Evolutionary conservation across 805 yeast species (phyloP), one percentile per base, ranked within the genome.

Genomic region (Saturnispora diversa): DNA sequence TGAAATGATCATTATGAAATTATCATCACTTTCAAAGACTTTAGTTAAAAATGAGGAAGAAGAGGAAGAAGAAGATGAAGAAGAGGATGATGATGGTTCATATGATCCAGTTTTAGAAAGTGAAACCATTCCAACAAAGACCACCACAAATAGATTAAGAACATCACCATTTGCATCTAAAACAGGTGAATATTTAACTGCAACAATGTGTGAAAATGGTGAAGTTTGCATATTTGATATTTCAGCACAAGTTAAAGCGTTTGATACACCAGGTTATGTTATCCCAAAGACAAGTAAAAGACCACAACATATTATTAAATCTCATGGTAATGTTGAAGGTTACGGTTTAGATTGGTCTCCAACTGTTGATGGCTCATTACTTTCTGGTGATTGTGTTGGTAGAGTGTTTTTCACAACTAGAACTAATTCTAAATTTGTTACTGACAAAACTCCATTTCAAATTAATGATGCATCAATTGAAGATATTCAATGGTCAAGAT

Each of bases 281-380:
- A 75, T 90, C 48, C 83, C 94, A 37, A 88, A 87, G 57, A 63
- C 72, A 13, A 73, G 79, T 47, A 85, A 82, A 57, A 75, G 79
- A 59, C 95, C 97, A 15, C 56, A 77, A 9, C 88, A 87, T 63
- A 86, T 95, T 6, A 69, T 92, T 44, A 75, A 75, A 54, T 71
- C 65, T 48, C 98, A 92, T 59, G 97, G 97, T 19, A 80, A 81
- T 50, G 94, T 84, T n/a, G 98, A 92, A 65, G 97, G 98, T 26
- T 92, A 86, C 55, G 98, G 96, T 12, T 61, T 92, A 33, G 98
- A 90, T 62, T 92, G 98, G 98, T 84, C 95, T 1, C 95, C 97
- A 31, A 65, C 82, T 48, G 74, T 78, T 45, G 75, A 85, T 3
- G 97, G 97, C 17, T 72, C 87, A 1, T 65, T 92, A 46, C 68